Base-by-base conservation (phyloP, 2,329 filamentous ascomycete genomes). In the Helicocarpus griseus region DNA sequence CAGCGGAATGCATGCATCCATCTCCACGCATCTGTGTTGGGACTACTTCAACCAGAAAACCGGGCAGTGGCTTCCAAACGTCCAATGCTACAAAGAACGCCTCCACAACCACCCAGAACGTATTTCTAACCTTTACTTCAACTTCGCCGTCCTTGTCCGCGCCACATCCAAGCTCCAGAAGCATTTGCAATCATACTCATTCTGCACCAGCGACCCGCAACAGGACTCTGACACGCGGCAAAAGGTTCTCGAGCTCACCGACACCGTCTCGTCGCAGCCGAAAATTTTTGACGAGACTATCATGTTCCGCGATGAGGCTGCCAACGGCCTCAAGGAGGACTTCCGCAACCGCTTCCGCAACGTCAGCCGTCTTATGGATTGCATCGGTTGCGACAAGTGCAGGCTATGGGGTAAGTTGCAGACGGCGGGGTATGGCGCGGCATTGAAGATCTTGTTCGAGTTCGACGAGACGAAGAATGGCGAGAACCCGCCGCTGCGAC, bases 321-420 rank as follows among this genome's bases (percentile, higher is more conserved):
- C 78, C 31, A 79, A 86, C 2, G 87, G 81, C 2, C 73, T 98
- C 52, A 98, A 97, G 69, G 91, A 97, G 65, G 93, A 98, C 65
- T 98, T 98, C 77, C 86, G 89, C 61, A 93, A 94, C 69, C 87
- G 93, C 14, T 98, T 98, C 78, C 83, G 93, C 65, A 98, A 98
- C 65, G 87, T 98, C 55, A 95, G 87, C 67, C 83, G 93, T 38
- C 78, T 97, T 57, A 98, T 98, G 93, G 93, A 98, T 69, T 98
- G 93, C 60, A 91, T 97, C 19, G 93, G 93, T 41, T 98, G 93
- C 69, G 93, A 98, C 73, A 98, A 98, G 73, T 98, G 93, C 71
- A 83, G 93, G 7, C 82, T 98, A 2, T 98, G 93, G 93, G 93
- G 93, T 46, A 98, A 98, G 72, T 73, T 98, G 35, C 93, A 98